Evolutionary conservation across 805 yeast genomes (phyloP), one percentile per base, ranked within the genome.

Genomic region (Ascoidea tarda): DNA sequence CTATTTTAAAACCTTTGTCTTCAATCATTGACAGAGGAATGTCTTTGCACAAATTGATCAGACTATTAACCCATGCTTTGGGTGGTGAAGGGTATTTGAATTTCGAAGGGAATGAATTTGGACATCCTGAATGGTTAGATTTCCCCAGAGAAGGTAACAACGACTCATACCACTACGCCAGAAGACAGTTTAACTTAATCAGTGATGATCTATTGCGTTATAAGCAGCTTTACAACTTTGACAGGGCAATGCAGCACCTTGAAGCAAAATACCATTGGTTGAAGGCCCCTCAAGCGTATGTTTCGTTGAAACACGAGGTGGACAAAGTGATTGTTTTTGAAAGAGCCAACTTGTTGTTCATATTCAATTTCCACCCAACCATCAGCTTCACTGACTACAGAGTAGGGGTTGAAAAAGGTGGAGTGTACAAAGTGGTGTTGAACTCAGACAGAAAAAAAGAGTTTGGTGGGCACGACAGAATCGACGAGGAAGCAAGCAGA

Each of bases 81-180:
- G 98, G 98, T 49, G 99, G 99, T 53, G 98, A 91, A 68, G 96
- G 96, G 0, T 91, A 91, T 63, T 76, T 91, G 63, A 91, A 90
- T 65, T 91, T 91, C 65, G 97, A 91, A 72, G 98, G 99, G 54
- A 91, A 91, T 63, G 99, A 91, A 69, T 91, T 93, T 70, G 99
- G 99, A 16, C 99, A 91, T 62, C 99, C 98, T 3, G 99, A 91
- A 66, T 91, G 99, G 99, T 77, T 93, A 51, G 99, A 91, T 67
- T 93, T 91, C 75, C 98, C 99, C 12, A 81, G 96, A 62, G 83
- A 58, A 33, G 96, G 96, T 44, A 93, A 91, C 67, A 76, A 76
- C 32, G 89, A 88, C 65, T 83, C 93, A 16, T 91, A 86, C 69
- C 93, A 87, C 69, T 91, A 93, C 63, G 96, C 97, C 1, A 79